Evolutionary conservation across 805 yeast genomes (phyloP).

Genomic region (Hyphopichia homilentoma): DNA sequence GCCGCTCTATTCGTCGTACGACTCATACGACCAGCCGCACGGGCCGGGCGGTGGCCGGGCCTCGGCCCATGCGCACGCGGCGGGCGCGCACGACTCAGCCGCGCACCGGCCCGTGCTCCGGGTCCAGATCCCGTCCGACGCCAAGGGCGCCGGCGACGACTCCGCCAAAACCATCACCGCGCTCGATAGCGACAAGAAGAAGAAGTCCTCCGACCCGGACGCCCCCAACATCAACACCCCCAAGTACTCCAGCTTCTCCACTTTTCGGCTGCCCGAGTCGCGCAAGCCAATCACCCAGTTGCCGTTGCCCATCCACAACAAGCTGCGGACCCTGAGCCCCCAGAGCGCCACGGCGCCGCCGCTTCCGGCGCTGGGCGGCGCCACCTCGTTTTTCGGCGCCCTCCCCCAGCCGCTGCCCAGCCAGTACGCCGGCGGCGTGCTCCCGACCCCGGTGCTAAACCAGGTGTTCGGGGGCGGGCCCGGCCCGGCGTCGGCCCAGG

Average conservation of each 20-base stretch:
- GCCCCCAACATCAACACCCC: slow-evolving; percentile 13
- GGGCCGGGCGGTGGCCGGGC: slow-evolving; percentile 1
- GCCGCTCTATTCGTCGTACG: slow-evolving; percentile 9
- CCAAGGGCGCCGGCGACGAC: slow-evolving; percentile 27
- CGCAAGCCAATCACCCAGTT: slow-evolving; percentile 27
- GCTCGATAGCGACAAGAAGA: slow-evolving; percentile 14
- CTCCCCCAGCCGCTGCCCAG: slow-evolving; percentile 22
- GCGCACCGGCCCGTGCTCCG: slow-evolving; percentile 53
- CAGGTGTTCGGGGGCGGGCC: slow-evolving; percentile 26
- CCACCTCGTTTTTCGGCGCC: slow-evolving; percentile 18
- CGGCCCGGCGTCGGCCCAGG: slow-evolving; percentile 17
- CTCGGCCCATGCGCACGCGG: neutral
- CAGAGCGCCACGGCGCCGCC: slow-evolving; percentile 36
- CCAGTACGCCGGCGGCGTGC: slow-evolving; percentile 16
- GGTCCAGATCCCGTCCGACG: slow-evolving; percentile 60
- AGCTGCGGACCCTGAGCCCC: slow-evolving; percentile 41
- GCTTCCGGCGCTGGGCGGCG: slow-evolving; percentile 21
- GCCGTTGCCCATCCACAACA: slow-evolving; percentile 32
- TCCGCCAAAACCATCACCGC: slow-evolving; percentile 47
- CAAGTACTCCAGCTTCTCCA: slow-evolving; percentile 15
- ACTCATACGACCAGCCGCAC: slow-evolving; percentile 6
- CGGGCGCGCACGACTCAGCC: slow-evolving; percentile 6
- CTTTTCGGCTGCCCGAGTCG: slow-evolving; percentile 28
- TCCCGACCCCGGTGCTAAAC: slow-evolving; percentile 16
- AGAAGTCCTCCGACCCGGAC: neutral